Percentiles rank a stretch among this genome's conserved stretches.
These are phyloP conservation scores for Penicillium bovifimosum DNA, from an alignment of 495 filamentous ascomycete species.

Conservation along the genomic window DNA sequence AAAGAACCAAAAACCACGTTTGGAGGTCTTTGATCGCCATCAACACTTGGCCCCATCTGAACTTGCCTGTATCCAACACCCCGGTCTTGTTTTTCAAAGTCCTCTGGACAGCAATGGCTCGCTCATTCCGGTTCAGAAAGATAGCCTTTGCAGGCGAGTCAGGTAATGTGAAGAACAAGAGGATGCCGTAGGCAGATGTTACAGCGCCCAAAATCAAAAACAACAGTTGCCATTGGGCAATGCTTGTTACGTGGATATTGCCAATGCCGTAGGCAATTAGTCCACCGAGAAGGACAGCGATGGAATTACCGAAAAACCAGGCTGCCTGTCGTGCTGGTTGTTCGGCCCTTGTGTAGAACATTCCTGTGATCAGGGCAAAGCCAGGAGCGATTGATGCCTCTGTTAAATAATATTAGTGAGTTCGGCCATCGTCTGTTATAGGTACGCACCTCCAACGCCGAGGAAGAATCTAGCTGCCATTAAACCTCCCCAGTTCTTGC, in stretches of 20 bases:
- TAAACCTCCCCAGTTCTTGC: conserved; percentile 43
- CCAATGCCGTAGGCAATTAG: conserved; percentile 41
- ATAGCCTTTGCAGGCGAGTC: conserved; percentile 44
- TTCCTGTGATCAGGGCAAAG: conserved; percentile 52
- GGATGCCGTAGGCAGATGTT: conserved; percentile 33
- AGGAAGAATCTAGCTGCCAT: conserved; percentile 49
- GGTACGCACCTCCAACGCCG: conserved; percentile 32
- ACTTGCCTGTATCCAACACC: conserved; percentile 52
- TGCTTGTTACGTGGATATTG: conserved; percentile 20
- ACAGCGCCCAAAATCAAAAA: conserved; percentile 38
- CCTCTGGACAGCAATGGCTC: conserved; percentile 49
- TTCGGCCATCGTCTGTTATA: background rate
- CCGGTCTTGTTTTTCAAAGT: conserved; percentile 54
- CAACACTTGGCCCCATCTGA: conserved; percentile 51
- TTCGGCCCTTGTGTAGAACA: conserved; percentile 50
- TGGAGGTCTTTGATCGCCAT: conserved; percentile 49
- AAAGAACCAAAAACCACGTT: conserved; percentile 41
- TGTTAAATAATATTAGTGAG: background rate
- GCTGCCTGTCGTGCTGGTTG: conserved; percentile 50
- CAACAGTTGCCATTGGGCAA: conserved; percentile 32
- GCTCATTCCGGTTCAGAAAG: conserved; percentile 41
- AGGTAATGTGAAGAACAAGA: conserved; percentile 40
- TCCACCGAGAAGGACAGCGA: conserved; percentile 44
- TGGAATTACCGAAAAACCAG: conserved; percentile 50
- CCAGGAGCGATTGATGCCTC: conserved; percentile 55